These are phyloP conservation scores for Trichoderma koningiopsis DNA, from an alignment of 2,329 filamentous ascomycete species.

Conservation along the genomic window DNA sequence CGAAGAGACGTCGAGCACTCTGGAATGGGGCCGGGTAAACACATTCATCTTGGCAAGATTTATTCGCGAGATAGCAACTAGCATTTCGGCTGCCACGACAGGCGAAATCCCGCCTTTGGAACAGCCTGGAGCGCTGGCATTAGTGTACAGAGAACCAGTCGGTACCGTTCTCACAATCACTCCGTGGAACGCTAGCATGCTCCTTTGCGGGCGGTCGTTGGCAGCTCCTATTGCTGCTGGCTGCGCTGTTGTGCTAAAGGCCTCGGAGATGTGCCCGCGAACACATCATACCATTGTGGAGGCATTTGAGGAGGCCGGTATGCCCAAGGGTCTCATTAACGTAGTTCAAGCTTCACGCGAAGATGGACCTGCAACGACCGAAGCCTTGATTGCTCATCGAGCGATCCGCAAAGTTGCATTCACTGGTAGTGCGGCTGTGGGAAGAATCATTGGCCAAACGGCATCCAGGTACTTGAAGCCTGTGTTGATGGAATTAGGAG, in stretches of 20 bases:
- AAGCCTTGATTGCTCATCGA: conserved; percentile 41
- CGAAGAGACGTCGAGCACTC: conserved; percentile 48
- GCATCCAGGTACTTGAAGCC: conserved; percentile 48
- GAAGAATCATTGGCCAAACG: conserved; percentile 42
- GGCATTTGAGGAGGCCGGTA: conserved; percentile 45
- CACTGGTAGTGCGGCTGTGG: conserved; percentile 47
- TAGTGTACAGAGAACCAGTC: conserved; percentile 64
- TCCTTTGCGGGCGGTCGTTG: background rate
- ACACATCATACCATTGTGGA: conserved; percentile 39
- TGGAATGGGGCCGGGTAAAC: conserved; percentile 47
- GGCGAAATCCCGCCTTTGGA: conserved; percentile 14
- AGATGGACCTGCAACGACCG: conserved; percentile 41
- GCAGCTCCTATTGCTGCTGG: conserved; percentile 1
- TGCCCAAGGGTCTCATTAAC: conserved; percentile 47
- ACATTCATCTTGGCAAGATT: conserved; percentile 39
- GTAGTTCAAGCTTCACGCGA: conserved; percentile 37
- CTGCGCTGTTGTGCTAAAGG: conserved; percentile 35
- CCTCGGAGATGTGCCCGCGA: conserved; percentile 38
- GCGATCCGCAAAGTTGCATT: conserved; percentile 47
- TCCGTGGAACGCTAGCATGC: conserved; percentile 54
- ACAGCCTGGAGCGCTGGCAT: background rate
- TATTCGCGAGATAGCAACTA: conserved; percentile 48
- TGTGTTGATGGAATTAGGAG: conserved; percentile 51
- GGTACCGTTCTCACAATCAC: conserved; percentile 79
- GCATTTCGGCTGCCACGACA: conserved; percentile 34